Evolutionary conservation across 2,329 filamentous ascomycete genomes (phyloP).

Genomic region (Paecilomyces variotii): DNA sequence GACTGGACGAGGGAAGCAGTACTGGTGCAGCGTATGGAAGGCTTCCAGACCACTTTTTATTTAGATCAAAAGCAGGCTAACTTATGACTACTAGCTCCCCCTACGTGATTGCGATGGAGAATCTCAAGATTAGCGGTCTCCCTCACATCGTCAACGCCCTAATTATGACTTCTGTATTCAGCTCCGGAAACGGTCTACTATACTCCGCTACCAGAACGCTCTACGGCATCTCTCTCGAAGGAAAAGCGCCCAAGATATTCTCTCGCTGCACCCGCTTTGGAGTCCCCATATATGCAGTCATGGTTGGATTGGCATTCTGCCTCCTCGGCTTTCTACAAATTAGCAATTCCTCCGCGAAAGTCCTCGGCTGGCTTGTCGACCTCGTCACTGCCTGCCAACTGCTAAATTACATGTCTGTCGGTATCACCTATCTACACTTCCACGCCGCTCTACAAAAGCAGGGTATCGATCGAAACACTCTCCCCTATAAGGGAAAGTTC

Average conservation of each 20-base stretch:
- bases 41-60: neutral
- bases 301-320: slow-evolving; percentile 55
- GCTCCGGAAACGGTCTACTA: slow-evolving; percentile 56
- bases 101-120: slow-evolving; percentile 58
- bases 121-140: slow-evolving; percentile 51
- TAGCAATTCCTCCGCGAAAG: slow-evolving; percentile 52
- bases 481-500: slow-evolving; percentile 60
- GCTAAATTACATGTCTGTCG: slow-evolving; percentile 46
- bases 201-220: slow-evolving; percentile 59
- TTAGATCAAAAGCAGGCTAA: neutral
- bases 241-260: slow-evolving; percentile 45
- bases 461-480: slow-evolving; percentile 54
- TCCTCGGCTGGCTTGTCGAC: slow-evolving; percentile 42
- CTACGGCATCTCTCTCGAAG: slow-evolving; percentile 57
- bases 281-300: slow-evolving; percentile 63
- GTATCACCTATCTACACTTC: slow-evolving; percentile 63
- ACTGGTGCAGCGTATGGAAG: slow-evolving; percentile 47
- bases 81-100: slow-evolving; percentile 39
- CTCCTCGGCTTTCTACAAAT: slow-evolving; percentile 66
- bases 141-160: slow-evolving; percentile 63
- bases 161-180: slow-evolving; percentile 58
- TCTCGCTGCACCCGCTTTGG: slow-evolving; percentile 49
- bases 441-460: slow-evolving; percentile 58
- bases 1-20: slow-evolving; percentile 39
- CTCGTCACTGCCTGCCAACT: slow-evolving; percentile 21